These are phyloP conservation scores for Coffea humblotiana DNA, from an alignment of 305 asterid species.

Conservation along the genomic window DNA sequence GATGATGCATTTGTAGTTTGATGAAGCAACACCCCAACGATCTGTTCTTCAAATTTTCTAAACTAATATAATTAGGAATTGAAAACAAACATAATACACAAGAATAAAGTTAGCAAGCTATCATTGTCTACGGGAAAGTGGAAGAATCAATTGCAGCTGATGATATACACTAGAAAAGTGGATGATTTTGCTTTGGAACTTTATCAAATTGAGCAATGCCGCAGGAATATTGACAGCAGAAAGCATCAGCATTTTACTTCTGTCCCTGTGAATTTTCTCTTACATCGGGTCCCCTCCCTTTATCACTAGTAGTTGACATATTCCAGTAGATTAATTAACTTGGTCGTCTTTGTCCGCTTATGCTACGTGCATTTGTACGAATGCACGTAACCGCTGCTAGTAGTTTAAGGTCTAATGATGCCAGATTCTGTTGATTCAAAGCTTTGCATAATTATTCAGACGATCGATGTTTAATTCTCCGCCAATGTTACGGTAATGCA, in stretches of 20 bases:
- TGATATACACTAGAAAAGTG: slow-evolving; percentile 24
- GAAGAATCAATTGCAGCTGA: slow-evolving; percentile 15
- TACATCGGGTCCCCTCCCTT: not conserved
- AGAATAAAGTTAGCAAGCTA: slow-evolving; percentile 8
- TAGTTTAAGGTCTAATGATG: not conserved
- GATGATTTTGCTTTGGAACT: slow-evolving; percentile 34
- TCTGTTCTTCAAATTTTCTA: not conserved
- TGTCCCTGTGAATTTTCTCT: not conserved
- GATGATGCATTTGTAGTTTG: not conserved
- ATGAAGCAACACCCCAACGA: not conserved
- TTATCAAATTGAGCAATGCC: slow-evolving; percentile 36
- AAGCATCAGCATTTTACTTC: slow-evolving; percentile 22
- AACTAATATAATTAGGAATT: not conserved
- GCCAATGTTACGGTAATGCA: not conserved
- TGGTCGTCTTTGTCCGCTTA: not conserved
- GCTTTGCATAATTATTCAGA: not conserved
- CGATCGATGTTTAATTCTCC: no score
- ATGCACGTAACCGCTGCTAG: no score
- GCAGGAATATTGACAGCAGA: slow-evolving; percentile 33
- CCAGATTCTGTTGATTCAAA: not conserved
- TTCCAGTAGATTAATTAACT: not conserved
- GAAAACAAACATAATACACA: no score
- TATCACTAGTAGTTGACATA: not conserved
- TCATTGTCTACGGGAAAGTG: not conserved
- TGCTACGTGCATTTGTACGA: not conserved